Percentiles rank a stretch among this genome's conserved stretches.
Conservation (phyloP, 164 flowering plant species). For the Euptelea pleiosperma region DNA sequence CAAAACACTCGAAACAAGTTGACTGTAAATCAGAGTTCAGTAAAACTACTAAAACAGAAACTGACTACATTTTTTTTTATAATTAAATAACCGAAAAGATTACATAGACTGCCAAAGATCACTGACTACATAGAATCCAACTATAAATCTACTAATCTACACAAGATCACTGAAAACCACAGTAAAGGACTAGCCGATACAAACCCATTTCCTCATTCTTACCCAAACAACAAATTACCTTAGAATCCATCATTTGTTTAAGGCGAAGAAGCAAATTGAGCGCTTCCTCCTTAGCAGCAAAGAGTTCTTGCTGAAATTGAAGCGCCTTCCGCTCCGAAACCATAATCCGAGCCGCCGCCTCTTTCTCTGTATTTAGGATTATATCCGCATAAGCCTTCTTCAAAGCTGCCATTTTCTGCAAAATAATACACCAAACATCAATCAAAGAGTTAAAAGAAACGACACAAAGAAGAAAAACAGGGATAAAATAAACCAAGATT, state of each 20-base stretch:
- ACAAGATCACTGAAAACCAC: neutral
- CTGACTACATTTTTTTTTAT: too few species aligned
- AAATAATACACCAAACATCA: neutral
- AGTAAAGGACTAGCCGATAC: neutral
- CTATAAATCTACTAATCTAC: neutral
- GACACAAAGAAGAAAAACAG: neutral
- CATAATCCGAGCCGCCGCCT: conserved; percentile 81
- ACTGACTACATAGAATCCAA: too few species aligned
- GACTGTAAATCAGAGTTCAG: too few species aligned
- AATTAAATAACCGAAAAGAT: too few species aligned
- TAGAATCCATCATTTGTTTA: conserved; percentile 64
- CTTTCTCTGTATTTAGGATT: conserved; percentile 73
- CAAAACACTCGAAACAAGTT: neutral
- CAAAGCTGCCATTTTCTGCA: conserved; percentile 65
- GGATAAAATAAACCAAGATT: neutral
- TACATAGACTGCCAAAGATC: too few species aligned
- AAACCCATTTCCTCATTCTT: conserved; percentile 12
- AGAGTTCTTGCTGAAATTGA: conserved; percentile 50
- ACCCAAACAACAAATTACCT: conserved; percentile 39
- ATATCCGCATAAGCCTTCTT: conserved; percentile 86
- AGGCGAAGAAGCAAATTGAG: conserved; percentile 59
- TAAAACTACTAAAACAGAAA: too few species aligned
- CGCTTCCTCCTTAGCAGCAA: conserved; percentile 58
- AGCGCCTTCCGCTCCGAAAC: conserved; percentile 60
- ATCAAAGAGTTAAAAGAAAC: neutral